Conservation (phyloP, 441 rosid genomes). For the Brassica hybrid region DNA sequence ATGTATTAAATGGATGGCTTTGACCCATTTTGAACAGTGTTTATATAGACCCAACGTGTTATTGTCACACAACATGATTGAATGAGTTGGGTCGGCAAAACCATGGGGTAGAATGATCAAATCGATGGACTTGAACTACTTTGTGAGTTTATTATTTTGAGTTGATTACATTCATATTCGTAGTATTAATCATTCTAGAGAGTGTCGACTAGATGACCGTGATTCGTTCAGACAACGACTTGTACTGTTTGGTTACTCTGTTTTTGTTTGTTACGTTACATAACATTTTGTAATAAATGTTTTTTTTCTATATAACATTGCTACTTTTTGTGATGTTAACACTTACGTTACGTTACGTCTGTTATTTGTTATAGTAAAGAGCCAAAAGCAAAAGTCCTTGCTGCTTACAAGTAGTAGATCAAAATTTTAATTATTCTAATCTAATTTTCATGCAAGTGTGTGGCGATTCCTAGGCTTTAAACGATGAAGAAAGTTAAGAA, state of each 20-base stretch:
- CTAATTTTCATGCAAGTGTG: neutral
- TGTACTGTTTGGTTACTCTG: neutral
- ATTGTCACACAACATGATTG: slow-evolving; percentile 29
- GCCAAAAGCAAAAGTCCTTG: neutral
- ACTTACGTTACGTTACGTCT: too few relatives aligned
- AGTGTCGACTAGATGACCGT: neutral
- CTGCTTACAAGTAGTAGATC: neutral
- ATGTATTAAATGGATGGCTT: slow-evolving; percentile 32
- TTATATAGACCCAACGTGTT: neutral
- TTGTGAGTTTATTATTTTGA: neutral
- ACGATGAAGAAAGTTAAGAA: slow-evolving; percentile 18
- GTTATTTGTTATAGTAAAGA: neutral
- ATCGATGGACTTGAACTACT: slow-evolving; percentile 11
- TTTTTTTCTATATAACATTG: neutral
- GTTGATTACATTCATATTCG: neutral
- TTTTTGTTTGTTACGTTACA: neutral
- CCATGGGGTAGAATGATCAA: slow-evolving; percentile 14
- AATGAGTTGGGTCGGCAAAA: slow-evolving; percentile 28
- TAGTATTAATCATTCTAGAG: slow-evolving; percentile 9
- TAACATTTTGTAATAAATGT: too few relatives aligned
- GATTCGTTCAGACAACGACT: neutral
- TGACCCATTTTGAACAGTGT: slow-evolving; percentile 26
- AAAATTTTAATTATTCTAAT: neutral
- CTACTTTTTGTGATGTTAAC: neutral
- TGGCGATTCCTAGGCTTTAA: neutral